Evolutionary conservation across 208 protist genomes (phyloP).

Genomic region (Zelonia costaricensis): DNA sequence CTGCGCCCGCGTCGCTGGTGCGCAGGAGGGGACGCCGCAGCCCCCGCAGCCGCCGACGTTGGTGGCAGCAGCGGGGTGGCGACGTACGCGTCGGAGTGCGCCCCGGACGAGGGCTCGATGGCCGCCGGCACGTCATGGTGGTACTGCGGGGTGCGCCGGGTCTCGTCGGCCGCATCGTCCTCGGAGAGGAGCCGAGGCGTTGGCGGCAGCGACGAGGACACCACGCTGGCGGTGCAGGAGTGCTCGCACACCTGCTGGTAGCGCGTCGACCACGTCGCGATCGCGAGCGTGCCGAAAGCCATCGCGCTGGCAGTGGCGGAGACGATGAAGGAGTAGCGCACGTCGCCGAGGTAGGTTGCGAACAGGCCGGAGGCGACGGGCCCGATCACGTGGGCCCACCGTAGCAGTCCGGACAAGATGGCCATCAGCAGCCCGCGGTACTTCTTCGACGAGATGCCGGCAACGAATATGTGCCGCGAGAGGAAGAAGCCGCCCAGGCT

Average conservation of each 20-base stretch:
- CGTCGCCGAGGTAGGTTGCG: constrained; percentile 37
- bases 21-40: background rate
- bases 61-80: constrained; percentile 9
- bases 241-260: constrained; percentile 23
- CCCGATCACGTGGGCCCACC: constrained; percentile 78
- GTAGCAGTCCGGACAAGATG: constrained; percentile 72
- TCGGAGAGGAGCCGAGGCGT: constrained; percentile 8
- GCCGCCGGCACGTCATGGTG: too few species aligned
- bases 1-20: too few species aligned
- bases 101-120: too few species aligned
- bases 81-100: constrained; percentile 3
- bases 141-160: too few species aligned
- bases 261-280: constrained; percentile 14
- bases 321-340: constrained; percentile 61
- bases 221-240: constrained; percentile 18
- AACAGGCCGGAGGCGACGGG: constrained; percentile 55
- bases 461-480: constrained; percentile 79
- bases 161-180: constrained; percentile 7
- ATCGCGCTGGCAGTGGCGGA: constrained; percentile 31
- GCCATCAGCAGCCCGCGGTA: constrained; percentile 81
- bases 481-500: constrained; percentile 83
- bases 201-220: background rate
- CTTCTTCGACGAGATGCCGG: constrained; percentile 57
- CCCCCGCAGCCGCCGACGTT: background rate
- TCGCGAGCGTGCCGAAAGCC: constrained; percentile 37